Conservation (phyloP, 257 asterid species). For the Plantago elongata region DNA sequence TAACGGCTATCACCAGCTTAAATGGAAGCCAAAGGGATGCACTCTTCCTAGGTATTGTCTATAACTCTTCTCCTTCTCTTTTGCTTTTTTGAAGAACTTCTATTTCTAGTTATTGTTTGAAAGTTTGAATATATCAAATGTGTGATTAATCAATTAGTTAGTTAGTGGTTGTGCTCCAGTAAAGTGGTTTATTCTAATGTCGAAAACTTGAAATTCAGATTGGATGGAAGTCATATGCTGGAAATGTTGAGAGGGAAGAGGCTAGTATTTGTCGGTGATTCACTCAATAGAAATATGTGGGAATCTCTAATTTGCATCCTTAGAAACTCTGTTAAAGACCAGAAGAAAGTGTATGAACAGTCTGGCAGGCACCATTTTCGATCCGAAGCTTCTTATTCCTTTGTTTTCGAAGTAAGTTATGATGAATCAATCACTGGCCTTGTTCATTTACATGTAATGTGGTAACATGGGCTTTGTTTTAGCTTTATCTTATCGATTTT, state of each 20-base stretch:
- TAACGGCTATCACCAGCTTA: slow-evolving; percentile 43
- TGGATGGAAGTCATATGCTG: slow-evolving; percentile 58
- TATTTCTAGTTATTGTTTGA: neutral
- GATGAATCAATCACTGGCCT: neutral
- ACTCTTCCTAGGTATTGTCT: slow-evolving; percentile 62
- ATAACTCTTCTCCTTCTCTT: neutral
- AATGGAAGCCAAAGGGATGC: slow-evolving; percentile 91
- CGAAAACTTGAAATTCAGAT: slow-evolving; percentile 37
- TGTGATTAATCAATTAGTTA: neutral
- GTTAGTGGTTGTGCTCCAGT: neutral
- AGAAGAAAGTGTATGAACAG: slow-evolving; percentile 55
- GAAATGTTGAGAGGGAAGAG: slow-evolving; percentile 63
- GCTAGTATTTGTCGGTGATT: slow-evolving; percentile 66
- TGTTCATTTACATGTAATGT: too few species aligned
- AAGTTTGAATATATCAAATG: neutral
- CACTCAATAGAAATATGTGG: slow-evolving; percentile 79
- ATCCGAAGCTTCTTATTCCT: slow-evolving; percentile 53
- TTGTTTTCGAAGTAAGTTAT: slow-evolving; percentile 49
- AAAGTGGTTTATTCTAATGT: neutral
- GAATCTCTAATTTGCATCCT: slow-evolving; percentile 73
- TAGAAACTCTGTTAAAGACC: slow-evolving; percentile 45
- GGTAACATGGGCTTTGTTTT: neutral
- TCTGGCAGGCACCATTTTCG: slow-evolving; percentile 56
- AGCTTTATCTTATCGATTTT: neutral
- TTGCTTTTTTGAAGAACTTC: too few species aligned